Evolutionary conservation across 2,329 filamentous ascomycete species (phyloP).

Genomic region (Calonectria pteridis): DNA sequence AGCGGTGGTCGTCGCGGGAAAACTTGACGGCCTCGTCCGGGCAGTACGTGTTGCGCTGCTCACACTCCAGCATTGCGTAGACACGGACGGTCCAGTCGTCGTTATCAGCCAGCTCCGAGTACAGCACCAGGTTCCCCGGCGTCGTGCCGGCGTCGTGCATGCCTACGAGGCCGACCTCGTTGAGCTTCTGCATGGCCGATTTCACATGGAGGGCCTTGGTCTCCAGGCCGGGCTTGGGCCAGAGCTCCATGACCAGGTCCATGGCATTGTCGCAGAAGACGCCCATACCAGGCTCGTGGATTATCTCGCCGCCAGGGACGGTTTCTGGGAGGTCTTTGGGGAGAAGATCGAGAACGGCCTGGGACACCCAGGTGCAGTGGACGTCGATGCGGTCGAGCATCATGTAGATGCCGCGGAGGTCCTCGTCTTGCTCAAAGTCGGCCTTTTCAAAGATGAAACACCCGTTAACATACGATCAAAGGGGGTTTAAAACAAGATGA

Average conservation of each 20-base stretch:
- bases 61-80: constrained; percentile 77
- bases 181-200: constrained; percentile 72
- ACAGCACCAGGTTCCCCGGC: constrained; percentile 67
- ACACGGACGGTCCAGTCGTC: constrained; percentile 72
- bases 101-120: constrained; percentile 60
- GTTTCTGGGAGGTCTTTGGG: constrained; percentile 63
- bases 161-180: constrained; percentile 75
- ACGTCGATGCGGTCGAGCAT: constrained; percentile 79
- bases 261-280: constrained; percentile 83
- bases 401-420: constrained; percentile 69
- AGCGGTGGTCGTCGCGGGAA: constrained; percentile 58
- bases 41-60: constrained; percentile 74
- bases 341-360: constrained; percentile 72
- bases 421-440: constrained; percentile 66
- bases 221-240: constrained; percentile 67
- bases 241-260: constrained; percentile 68
- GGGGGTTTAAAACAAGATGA: too few relatives aligned
- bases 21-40: constrained; percentile 61
- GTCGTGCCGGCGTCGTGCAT: constrained; percentile 76
- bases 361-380: constrained; percentile 78
- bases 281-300: constrained; percentile 71
- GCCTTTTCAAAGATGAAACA: constrained; percentile 50
- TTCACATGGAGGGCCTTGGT: constrained; percentile 67
- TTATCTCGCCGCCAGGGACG: constrained; percentile 73
- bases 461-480: background rate